Conservation (phyloP, 2,329 filamentous ascomycete genomes). For the Ophiocordyceps polyrhachis-furcata region DNA sequence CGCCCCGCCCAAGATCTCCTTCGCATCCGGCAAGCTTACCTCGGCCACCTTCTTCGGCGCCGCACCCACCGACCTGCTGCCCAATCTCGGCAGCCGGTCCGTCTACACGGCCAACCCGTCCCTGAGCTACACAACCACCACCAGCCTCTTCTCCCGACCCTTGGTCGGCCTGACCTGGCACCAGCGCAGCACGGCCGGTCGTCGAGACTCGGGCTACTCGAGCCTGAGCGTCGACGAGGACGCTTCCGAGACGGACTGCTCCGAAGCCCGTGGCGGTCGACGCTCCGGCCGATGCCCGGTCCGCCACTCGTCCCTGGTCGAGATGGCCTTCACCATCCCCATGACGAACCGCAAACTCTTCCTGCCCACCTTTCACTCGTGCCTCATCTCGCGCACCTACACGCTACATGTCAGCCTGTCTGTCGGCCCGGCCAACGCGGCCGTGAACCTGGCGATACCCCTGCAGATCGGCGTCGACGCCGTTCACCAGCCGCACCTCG, state of each 20-base stretch:
- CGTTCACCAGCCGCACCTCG: conserved; percentile 11
- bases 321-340: conserved; percentile 30
- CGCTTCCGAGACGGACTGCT: conserved; percentile 16
- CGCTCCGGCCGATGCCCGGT: conserved; percentile 12
- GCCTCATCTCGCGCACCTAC: conserved; percentile 37
- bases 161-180: conserved; percentile 23
- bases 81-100: conserved; percentile 29
- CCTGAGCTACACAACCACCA: conserved; percentile 27
- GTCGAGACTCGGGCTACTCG: conserved; percentile 35
- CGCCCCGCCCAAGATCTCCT: conserved; percentile 27
- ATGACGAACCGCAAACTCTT: conserved; percentile 28
- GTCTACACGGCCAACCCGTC: conserved; percentile 21
- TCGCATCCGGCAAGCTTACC: conserved; percentile 29
- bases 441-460: conserved; percentile 26
- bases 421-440: conserved; percentile 21
- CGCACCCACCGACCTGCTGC: conserved; percentile 24
- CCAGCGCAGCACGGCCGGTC: conserved; percentile 12
- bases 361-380: conserved; percentile 38
- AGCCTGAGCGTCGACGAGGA: conserved; percentile 20
- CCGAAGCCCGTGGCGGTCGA: conserved; percentile 7
- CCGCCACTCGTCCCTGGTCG: conserved; percentile 22
- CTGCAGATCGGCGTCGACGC: conserved; percentile 30
- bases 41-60: conserved; percentile 34
- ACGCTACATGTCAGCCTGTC: conserved; percentile 27
- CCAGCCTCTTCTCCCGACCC: conserved; percentile 18